Percentiles rank a stretch among this genome's conserved stretches.
phyloP scores from a whole-genome alignment of 73 alveolate genomes.

The Diophrys appendiculata region DNA sequence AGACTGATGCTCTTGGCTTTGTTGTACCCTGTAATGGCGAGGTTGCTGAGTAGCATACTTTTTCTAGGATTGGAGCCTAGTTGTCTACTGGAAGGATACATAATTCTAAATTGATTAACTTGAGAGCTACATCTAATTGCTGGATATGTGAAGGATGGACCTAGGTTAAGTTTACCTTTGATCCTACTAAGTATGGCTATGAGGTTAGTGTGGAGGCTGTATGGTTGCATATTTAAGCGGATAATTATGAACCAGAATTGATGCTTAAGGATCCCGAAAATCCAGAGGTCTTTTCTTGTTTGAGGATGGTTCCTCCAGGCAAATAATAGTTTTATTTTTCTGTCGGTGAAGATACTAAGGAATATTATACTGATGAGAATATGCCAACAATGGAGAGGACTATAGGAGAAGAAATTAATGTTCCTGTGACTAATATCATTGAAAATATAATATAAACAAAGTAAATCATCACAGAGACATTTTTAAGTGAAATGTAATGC shows the following conservation, averaged over 20 bases:
- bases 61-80: slow-evolving; percentile 11
- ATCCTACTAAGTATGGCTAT: slow-evolving; percentile 8
- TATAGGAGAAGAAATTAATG: no score
- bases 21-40: slow-evolving; percentile 12
- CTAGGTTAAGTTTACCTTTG: slow-evolving; percentile 71
- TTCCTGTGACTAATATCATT: slow-evolving; percentile 20
- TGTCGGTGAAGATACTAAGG: neutral
- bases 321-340: slow-evolving; percentile 28
- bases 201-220: neutral
- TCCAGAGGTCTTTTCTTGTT: slow-evolving; percentile 8
- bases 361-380: neutral
- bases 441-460: slow-evolving; percentile 24
- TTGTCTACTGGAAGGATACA: slow-evolving; percentile 1
- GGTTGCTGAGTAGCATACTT: neutral
- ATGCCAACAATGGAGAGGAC: neutral
- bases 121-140: slow-evolving; percentile 44
- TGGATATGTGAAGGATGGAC: slow-evolving; percentile 96
- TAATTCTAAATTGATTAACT: neutral
- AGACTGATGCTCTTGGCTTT: slow-evolving; percentile 48
- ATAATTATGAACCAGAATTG: slow-evolving; percentile 33
- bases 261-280: slow-evolving; percentile 43
- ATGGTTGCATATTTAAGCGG: slow-evolving; percentile 41
- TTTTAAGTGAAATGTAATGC: slow-evolving; percentile 12
- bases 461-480: slow-evolving; percentile 26
- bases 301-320: slow-evolving; percentile 65